Percentiles rank a stretch among this genome's conserved stretches.
Conservation (phyloP, 306 rosid species). For the Trifolium subterraneum region DNA sequence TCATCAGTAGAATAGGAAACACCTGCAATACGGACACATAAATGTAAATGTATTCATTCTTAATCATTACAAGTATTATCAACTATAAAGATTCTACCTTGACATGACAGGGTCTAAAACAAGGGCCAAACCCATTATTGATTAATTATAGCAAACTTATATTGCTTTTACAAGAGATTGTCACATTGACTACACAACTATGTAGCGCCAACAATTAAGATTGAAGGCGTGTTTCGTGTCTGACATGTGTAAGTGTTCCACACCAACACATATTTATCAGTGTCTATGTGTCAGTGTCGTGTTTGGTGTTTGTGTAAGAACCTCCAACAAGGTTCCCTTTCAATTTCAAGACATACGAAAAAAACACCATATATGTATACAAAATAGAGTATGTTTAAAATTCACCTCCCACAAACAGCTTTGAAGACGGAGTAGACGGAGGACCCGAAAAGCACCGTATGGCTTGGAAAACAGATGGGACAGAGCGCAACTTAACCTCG, state of each 20-base stretch:
- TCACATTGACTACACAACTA: background rate
- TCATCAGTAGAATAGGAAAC: conserved; percentile 75
- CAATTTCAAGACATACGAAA: background rate
- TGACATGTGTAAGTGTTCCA: no score
- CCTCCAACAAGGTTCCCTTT: background rate
- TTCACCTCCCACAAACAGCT: conserved; percentile 87
- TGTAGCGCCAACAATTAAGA: background rate
- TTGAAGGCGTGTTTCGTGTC: background rate
- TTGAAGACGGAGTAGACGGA: conserved; percentile 60
- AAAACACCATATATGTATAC: background rate
- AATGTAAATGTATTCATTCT: background rate
- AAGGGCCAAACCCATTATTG: background rate
- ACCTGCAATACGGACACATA: conserved; percentile 53
- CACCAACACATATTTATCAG: no score
- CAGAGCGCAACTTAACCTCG: conserved; percentile 46
- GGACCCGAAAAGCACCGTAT: conserved; percentile 63
- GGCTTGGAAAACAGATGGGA: conserved; percentile 64
- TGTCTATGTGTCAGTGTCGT: no score
- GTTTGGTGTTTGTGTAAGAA: background rate
- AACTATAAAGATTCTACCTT: background rate
- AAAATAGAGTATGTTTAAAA: conserved; percentile 4
- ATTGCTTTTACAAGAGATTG: background rate
- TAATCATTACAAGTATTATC: background rate
- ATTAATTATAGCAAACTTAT: background rate
- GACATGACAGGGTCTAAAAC: background rate